A percentile compares a stretch with the other conserved stretches of the same genome.
These are phyloP conservation scores for Trifolium subterraneum DNA, from an alignment of 306 rosid genomes.

Conservation along the genomic window DNA sequence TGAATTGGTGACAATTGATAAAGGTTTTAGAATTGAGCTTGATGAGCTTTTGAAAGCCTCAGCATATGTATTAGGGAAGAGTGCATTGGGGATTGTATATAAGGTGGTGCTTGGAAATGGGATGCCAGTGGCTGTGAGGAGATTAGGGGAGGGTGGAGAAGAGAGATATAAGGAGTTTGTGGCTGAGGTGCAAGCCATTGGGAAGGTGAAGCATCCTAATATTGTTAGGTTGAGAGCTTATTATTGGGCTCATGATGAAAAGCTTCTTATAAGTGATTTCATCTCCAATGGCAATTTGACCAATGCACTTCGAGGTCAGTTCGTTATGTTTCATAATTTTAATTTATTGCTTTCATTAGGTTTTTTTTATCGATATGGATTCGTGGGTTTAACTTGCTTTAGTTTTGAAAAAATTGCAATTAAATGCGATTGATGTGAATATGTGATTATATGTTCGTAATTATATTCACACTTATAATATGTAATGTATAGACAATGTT, in stretches of 20 bases:
- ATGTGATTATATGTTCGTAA: not conserved
- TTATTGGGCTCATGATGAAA: constrained; percentile 97
- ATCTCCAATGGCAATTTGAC: constrained; percentile 82
- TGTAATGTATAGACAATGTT: not conserved
- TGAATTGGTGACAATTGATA: constrained; percentile 80
- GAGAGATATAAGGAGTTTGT: constrained; percentile 90
- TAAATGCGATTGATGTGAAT: no score
- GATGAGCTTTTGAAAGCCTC: constrained; percentile 93
- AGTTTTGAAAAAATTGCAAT: no score
- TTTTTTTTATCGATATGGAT: not conserved
- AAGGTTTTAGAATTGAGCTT: constrained; percentile 81
- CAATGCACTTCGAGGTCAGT: constrained; percentile 80
- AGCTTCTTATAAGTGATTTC: constrained; percentile 93
- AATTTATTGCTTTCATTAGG: constrained; percentile 2
- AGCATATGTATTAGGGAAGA: constrained; percentile 96
- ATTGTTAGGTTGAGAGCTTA: constrained; percentile 85
- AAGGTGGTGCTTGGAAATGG: constrained; percentile 96
- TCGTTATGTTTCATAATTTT: constrained; percentile 6
- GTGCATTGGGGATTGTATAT: constrained; percentile 94
- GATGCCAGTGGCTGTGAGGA: constrained; percentile 91
- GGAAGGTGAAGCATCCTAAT: constrained; percentile 89
- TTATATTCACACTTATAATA: not conserved
- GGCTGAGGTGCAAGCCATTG: constrained; percentile 85
- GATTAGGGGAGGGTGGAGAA: constrained; percentile 95
- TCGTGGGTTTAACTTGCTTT: not conserved